Conservation (phyloP, 495 filamentous ascomycete genomes). For the Paragyromitra xinjiangensis region DNA sequence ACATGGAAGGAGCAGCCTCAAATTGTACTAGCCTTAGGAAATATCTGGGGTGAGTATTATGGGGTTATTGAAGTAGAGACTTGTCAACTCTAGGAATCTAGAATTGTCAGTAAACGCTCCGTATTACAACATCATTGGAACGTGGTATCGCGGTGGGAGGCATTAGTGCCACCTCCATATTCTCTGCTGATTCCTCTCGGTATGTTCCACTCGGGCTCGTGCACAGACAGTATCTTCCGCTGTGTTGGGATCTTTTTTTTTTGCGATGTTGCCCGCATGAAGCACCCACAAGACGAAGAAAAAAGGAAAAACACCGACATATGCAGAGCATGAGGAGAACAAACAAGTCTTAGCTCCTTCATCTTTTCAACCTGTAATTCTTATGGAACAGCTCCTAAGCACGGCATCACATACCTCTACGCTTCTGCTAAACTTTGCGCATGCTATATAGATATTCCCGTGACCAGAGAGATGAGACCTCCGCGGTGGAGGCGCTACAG, state of each 20-base stretch:
- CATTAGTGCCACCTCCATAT: neutral
- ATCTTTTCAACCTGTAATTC: neutral
- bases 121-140: neutral
- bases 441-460: neutral
- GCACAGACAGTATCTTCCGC: conserved; percentile 43
- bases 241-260: conserved; percentile 42
- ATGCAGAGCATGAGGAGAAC: neutral
- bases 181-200: neutral
- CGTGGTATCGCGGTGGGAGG: neutral
- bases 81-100: neutral
- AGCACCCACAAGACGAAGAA: conserved; percentile 35
- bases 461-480: conserved; percentile 28
- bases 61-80: no score
- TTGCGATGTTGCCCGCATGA: conserved; percentile 31
- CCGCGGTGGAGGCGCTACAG: conserved; percentile 35
- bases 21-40: neutral
- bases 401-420: neutral
- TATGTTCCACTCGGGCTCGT: conserved; percentile 19
- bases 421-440: neutral
- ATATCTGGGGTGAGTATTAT: neutral
- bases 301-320: conserved; percentile 36
- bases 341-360: conserved; percentile 4
- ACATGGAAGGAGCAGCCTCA: neutral
- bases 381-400: neutral
- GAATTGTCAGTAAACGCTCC: neutral